Conservation (phyloP, 179 eudicot genomes). For the Nepenthes alata region DNA sequence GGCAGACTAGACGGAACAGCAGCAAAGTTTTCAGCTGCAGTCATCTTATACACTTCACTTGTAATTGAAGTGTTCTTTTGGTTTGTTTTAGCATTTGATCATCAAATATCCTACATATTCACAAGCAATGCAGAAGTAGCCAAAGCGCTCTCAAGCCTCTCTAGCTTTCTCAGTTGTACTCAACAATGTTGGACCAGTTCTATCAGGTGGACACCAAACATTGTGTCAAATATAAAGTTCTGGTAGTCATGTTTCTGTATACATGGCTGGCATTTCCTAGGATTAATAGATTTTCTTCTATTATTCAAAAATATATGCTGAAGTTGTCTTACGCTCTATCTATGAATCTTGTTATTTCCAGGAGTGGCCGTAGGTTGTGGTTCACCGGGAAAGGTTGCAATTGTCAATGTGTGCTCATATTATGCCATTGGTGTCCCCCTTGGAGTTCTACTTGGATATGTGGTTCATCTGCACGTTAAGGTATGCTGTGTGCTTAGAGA, state of each 20-base stretch:
- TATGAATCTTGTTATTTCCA: neutral
- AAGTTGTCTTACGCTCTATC: neutral
- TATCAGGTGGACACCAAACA: conserved; percentile 22
- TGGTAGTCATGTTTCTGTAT: neutral
- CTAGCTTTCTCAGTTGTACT: conserved; percentile 39
- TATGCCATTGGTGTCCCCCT: conserved; percentile 31
- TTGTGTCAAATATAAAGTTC: neutral
- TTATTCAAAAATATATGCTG: too few relatives aligned
- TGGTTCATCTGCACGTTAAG: conserved; percentile 21
- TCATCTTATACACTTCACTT: conserved; percentile 29
- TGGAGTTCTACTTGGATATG: conserved; percentile 32
- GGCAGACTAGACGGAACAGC: conserved; percentile 47
- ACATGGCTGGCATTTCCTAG: neutral
- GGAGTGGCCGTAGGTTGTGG: conserved; percentile 38
- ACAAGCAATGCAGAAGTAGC: conserved; percentile 41
- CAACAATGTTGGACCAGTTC: conserved; percentile 37
- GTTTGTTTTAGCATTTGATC: conserved; percentile 28
- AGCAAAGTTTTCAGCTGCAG: conserved; percentile 40
- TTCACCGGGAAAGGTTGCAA: conserved; percentile 29
- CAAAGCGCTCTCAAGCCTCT: conserved; percentile 32
- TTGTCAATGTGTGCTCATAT: conserved; percentile 26
- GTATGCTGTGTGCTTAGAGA: conserved; percentile 10
- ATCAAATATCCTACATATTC: conserved; percentile 36
- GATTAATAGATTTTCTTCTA: too few relatives aligned
- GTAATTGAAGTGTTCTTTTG: conserved; percentile 31